phyloP scores from a whole-genome alignment of 2,329 filamentous ascomycete species.

The Claviceps pazoutovae region DNA sequence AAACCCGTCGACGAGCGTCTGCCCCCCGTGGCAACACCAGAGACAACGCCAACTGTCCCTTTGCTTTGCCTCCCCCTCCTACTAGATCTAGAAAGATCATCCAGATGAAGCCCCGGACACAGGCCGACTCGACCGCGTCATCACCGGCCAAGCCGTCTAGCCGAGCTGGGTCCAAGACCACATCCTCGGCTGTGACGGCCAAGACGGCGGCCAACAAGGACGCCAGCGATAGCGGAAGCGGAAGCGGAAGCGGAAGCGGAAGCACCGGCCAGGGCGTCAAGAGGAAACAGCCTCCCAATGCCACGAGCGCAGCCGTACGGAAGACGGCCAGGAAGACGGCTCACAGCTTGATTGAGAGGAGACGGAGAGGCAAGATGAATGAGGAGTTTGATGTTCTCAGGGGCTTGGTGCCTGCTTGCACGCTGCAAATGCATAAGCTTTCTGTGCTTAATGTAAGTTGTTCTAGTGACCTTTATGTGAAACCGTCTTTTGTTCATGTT shows the following conservation, averaged over 20 bases:
- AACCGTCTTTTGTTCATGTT: neutral
- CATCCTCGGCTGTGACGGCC: constrained; percentile 6
- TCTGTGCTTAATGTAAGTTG: constrained; percentile 73
- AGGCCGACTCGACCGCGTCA: constrained; percentile 21
- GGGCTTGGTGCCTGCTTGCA: constrained; percentile 88
- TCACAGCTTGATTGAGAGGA: constrained; percentile 84
- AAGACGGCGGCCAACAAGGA: constrained; percentile 9
- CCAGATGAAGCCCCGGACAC: constrained; percentile 70
- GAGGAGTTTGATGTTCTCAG: constrained; percentile 92
- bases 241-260: neutral
- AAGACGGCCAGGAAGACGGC: constrained; percentile 95
- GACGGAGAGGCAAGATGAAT: constrained; percentile 93
- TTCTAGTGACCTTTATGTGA: no score
- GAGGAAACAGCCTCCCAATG: constrained; percentile 69
- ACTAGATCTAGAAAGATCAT: constrained; percentile 92
- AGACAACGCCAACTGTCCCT: constrained; percentile 42
- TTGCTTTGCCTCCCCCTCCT: constrained; percentile 80
- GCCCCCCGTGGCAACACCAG: constrained; percentile 26
- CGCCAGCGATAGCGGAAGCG: constrained; percentile 4
- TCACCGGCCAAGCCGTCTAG: constrained; percentile 12
- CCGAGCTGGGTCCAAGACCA: constrained; percentile 11
- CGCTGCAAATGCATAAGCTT: constrained; percentile 96
- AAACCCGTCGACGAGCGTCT: constrained; percentile 38
- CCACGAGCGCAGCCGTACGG: constrained; percentile 71
- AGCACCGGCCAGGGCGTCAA: constrained; percentile 27